Base-by-base conservation (phyloP, 2,329 filamentous ascomycete genomes). In the Aureobasidium uvarum region DNA sequence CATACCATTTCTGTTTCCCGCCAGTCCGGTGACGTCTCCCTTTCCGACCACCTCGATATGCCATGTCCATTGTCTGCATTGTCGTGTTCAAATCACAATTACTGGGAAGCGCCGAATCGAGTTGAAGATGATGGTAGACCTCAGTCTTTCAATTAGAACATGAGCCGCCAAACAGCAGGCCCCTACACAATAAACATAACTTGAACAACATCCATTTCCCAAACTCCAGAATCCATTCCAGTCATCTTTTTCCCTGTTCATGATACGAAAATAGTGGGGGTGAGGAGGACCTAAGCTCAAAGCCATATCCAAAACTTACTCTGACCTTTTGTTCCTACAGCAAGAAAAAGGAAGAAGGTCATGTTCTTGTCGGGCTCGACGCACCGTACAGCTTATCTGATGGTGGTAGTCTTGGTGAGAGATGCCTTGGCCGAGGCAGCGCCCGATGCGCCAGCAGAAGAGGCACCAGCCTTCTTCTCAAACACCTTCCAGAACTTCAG, bases 401-500 rank as follows among this genome's bases (percentile, higher is more conserved):
- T 76, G 31, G 93, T 97, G 90, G 96, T 96, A 78, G 94, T 91
- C 87, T 96, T 97, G 76, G 87, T 87, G 84, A 94, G 89, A 74
- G 91, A 87, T 65, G 90, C 77, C 75, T 82, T 92, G 81, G 94
- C 94, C 78, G 85, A 86, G 58, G 89, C 89, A 67, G 89, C 82
- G 68, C 87, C 87, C 66, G 88, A 84, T 71, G 85, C 83, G 67
- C 86, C 84, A 64, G 87, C 82, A 56, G 86, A 85, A 60, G 88
- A 85, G 67, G 85, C 81, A 66, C 92, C 92, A 20, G 93, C 83
- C 86, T 97, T 98, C 86, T 96, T 97, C 85, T 99, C 95, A 75
- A 99, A 99, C 72, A 99, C 85, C 87, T 99, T 99, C 95, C 95
- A 99, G 85, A 99, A 99, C 83, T 99, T 99, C 78, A 99, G 84